phyloP scores from a whole-genome alignment of 2,329 filamentous ascomycete species.

The Diaporthe sp. region DNA sequence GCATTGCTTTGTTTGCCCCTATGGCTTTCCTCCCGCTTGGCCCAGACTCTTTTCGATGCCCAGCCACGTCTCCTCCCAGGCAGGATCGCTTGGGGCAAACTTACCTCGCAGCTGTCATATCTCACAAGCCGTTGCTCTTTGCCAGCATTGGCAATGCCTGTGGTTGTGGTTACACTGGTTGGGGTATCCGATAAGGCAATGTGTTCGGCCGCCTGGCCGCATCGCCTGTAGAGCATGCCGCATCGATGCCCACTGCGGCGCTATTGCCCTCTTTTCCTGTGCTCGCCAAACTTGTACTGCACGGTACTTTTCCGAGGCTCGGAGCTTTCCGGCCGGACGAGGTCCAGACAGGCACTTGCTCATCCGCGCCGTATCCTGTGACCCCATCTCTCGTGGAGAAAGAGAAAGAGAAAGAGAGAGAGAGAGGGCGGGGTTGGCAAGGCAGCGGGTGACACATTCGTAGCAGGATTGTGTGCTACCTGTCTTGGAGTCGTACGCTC shows the following conservation, averaged over 20 bases:
- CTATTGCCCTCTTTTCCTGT: slow-evolving; percentile 1
- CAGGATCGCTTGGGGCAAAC: slow-evolving; percentile 17
- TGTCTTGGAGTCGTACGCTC: slow-evolving; percentile 1
- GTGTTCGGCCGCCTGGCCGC: slow-evolving; percentile 4
- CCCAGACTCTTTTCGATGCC: background rate
- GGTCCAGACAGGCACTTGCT: slow-evolving; percentile 3
- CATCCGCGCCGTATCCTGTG: slow-evolving; percentile 2
- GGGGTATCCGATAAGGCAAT: slow-evolving; percentile 7
- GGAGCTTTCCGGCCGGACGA: slow-evolving; percentile 26
- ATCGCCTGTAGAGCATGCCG: background rate
- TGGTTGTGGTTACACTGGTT: slow-evolving; percentile 23
- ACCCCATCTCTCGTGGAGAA: background rate
- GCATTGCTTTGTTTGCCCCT: slow-evolving; percentile 10
- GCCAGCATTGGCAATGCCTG: slow-evolving; percentile 10
- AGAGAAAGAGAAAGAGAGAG: background rate
- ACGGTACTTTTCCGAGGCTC: slow-evolving; percentile 26
- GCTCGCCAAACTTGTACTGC: slow-evolving; percentile 22
- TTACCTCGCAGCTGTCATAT: slow-evolving; percentile 30
- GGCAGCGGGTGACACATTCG: slow-evolving; percentile 1
- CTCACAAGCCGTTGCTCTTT: slow-evolving; percentile 31
- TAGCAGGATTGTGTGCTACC: slow-evolving; percentile 20
- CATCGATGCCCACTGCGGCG: slow-evolving; percentile 6
- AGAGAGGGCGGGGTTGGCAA: background rate
- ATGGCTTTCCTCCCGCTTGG: background rate
- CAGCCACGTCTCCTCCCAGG: background rate